Conservation (phyloP, 805 yeast species). For the Lipomyces orientalis region DNA sequence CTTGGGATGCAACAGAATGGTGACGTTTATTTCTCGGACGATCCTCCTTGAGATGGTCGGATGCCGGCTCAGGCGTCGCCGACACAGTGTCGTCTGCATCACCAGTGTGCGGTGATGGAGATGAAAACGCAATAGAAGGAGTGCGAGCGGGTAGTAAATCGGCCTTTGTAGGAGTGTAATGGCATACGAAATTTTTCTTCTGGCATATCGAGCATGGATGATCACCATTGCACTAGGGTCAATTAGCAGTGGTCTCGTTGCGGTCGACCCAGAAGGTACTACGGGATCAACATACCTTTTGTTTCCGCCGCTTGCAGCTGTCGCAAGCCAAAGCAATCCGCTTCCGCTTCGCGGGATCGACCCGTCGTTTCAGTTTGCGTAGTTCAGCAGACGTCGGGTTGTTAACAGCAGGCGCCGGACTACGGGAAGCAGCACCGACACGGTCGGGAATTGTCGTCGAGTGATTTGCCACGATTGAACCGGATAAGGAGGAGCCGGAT, state of each 20-base stretch:
- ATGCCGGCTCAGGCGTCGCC: conserved; percentile 9
- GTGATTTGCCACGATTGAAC: not conserved
- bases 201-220: conserved; percentile 49
- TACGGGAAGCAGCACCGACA: not conserved
- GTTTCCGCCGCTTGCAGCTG: conserved; percentile 53
- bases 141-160: conserved; percentile 25
- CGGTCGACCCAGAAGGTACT: not conserved
- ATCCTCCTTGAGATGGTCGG: conserved; percentile 4
- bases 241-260: not conserved
- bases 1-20: conserved; percentile 5
- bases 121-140: conserved; percentile 21
- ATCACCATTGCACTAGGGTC: conserved; percentile 44
- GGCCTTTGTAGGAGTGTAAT: conserved; percentile 32
- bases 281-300: conserved; percentile 27
- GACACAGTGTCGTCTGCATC: conserved; percentile 11
- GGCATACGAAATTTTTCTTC: conserved; percentile 45
- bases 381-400: conserved; percentile 32
- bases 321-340: conserved; percentile 58
- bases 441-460: not conserved
- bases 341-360: conserved; percentile 44
- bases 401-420: not conserved
- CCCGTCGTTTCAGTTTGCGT: conserved; percentile 36
- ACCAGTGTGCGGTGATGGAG: conserved; percentile 23
- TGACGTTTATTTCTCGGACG: conserved; percentile 4
- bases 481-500: not conserved